Conservation (phyloP, 1,284 basidiomycete species). For the Ceratobasidium sp. region DNA sequence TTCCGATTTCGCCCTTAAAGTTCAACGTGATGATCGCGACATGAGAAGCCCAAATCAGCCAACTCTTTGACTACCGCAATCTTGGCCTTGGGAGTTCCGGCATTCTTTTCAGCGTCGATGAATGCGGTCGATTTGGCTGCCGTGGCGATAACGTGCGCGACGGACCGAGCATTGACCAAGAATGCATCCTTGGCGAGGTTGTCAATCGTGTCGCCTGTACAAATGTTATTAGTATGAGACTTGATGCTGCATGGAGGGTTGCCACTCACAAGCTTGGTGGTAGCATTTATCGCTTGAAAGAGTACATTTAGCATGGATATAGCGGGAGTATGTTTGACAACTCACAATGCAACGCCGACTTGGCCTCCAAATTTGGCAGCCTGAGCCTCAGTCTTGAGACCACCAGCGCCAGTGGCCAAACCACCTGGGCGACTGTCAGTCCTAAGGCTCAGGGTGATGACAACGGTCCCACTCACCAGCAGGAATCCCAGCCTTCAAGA, state of each 20-base stretch:
- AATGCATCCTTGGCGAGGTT: slow-evolving; percentile 26
- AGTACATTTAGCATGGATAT: not conserved
- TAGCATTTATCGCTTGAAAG: slow-evolving; percentile 22
- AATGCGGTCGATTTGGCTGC: slow-evolving; percentile 23
- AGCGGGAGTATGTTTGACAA: not conserved
- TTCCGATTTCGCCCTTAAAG: not conserved
- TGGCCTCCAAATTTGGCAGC: slow-evolving; percentile 30
- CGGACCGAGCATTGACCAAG: slow-evolving; percentile 28
- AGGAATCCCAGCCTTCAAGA: slow-evolving; percentile 33
- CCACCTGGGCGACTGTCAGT: not conserved
- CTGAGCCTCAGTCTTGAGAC: slow-evolving; percentile 25
- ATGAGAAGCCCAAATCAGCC: slow-evolving; percentile 15
- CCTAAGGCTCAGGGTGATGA: not conserved
- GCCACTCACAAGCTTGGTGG: slow-evolving; percentile 16
- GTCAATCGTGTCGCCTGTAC: slow-evolving; percentile 26
- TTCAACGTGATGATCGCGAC: slow-evolving; percentile 13
- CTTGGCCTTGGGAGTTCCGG: not conserved
- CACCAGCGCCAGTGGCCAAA: slow-evolving; percentile 26
- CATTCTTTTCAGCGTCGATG: slow-evolving; percentile 16
- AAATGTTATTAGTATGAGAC: not conserved
- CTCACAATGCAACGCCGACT: slow-evolving; percentile 28
- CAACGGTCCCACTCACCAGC: slow-evolving; percentile 8
- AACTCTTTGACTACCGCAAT: not conserved
- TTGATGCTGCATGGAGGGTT: not conserved
- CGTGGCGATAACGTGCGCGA: slow-evolving; percentile 30